These are phyloP conservation scores for Westerdykella sp. DNA, from an alignment of 2,329 filamentous ascomycete genomes.

Conservation along the genomic window DNA sequence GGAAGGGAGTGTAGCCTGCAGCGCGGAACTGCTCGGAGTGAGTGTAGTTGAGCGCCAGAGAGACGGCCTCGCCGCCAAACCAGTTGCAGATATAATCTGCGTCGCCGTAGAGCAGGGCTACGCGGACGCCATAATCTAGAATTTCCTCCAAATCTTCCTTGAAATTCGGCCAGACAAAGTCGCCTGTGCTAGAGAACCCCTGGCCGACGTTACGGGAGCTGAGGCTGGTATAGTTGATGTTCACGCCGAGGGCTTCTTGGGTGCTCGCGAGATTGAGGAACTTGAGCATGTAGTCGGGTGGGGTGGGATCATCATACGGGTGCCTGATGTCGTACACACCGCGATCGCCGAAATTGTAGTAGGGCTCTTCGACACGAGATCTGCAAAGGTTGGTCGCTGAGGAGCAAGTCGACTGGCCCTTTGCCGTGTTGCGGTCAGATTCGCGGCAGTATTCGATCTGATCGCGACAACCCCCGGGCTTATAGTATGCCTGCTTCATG, in stretches of 20 bases:
- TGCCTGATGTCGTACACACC: constrained; percentile 53
- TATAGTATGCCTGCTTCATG: constrained; percentile 42
- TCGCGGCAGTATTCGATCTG: constrained; percentile 43
- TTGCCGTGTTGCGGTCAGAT: constrained; percentile 17
- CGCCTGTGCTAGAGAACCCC: constrained; percentile 44
- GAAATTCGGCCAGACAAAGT: constrained; percentile 42
- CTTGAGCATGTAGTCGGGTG: constrained; percentile 44
- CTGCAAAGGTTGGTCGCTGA: constrained; percentile 38
- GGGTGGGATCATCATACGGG: constrained; percentile 47
- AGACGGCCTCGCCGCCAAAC: constrained; percentile 68
- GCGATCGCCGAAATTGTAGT: constrained; percentile 36
- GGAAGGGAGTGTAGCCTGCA: constrained; percentile 66
- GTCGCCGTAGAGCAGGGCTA: constrained; percentile 53
- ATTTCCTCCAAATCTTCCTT: constrained; percentile 46
- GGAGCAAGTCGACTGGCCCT: constrained; percentile 32
- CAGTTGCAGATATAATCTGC: constrained; percentile 56
- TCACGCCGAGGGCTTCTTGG: constrained; percentile 45
- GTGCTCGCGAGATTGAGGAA: constrained; percentile 51
- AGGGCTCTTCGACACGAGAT: constrained; percentile 42
- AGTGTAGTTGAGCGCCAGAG: constrained; percentile 50
- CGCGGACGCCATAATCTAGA: constrained; percentile 51
- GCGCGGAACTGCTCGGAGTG: constrained; percentile 49
- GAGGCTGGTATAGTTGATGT: constrained; percentile 50
- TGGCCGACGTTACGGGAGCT: constrained; percentile 34
- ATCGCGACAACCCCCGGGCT: constrained; percentile 48